These are phyloP conservation scores for Hydnomerulius pinastri DNA, from an alignment of 768 basidiomycete genomes.

Conservation along the genomic window DNA sequence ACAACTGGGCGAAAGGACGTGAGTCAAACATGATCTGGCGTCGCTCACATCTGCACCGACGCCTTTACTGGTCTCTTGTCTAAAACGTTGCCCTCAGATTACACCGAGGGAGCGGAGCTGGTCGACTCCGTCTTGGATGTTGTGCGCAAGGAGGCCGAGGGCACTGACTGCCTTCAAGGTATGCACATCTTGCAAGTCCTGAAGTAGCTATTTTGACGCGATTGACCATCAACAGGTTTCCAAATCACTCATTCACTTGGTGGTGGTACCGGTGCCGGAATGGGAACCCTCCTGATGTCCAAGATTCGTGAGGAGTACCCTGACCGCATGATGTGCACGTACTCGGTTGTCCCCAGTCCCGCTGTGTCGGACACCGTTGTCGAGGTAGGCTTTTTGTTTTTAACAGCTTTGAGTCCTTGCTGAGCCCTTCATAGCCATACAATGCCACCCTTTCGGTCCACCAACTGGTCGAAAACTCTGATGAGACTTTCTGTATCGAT, in stretches of 20 bases:
- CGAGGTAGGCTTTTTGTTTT: conserved; percentile 53
- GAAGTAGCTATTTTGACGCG: conserved; percentile 1
- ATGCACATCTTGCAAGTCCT: conserved; percentile 21
- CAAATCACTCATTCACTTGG: conserved; percentile 98
- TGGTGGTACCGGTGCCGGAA: conserved; percentile 99
- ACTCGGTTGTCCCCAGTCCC: conserved; percentile 96
- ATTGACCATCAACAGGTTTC: conserved; percentile 63
- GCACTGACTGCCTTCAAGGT: conserved; percentile 96
- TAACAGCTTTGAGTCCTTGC: background rate
- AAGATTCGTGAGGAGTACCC: conserved; percentile 99
- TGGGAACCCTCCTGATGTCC: conserved; percentile 98
- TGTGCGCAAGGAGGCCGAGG: conserved; percentile 98
- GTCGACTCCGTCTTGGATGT: conserved; percentile 98
- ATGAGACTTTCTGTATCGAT: conserved; percentile 99
- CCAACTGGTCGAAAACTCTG: conserved; percentile 99
- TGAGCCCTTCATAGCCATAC: conserved; percentile 68
- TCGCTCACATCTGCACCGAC: background rate
- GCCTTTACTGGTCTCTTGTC: background rate
- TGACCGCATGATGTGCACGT: conserved; percentile 99
- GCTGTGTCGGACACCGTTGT: conserved; percentile 99
- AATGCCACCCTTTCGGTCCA: conserved; percentile 98
- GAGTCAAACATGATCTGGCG: no score
- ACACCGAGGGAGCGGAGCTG: conserved; percentile 96
- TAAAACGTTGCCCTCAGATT: conserved; percentile 40
- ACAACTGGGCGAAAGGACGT: conserved; percentile 99